Conservation (phyloP, 345 rosid species). For the Isatis tinctoria region DNA sequence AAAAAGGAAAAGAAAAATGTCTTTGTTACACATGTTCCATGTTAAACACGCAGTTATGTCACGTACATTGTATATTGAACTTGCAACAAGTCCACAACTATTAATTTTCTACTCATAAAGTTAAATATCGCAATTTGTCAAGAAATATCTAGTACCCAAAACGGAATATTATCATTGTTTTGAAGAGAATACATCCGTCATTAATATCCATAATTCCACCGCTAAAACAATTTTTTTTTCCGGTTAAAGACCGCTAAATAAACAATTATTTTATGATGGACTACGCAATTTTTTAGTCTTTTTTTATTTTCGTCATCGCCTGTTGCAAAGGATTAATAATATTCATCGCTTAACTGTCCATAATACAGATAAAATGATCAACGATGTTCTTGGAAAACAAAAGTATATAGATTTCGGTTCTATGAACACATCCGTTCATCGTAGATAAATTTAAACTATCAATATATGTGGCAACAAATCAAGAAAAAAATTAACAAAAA, state of each 20-base stretch:
- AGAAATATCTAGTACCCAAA: slow-evolving; percentile 2
- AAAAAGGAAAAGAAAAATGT: background rate
- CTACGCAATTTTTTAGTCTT: background rate
- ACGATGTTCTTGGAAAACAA: background rate
- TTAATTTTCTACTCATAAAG: background rate
- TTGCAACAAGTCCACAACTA: slow-evolving; percentile 27
- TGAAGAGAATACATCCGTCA: slow-evolving; percentile 6
- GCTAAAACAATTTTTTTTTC: background rate
- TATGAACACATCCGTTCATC: background rate
- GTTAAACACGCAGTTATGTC: slow-evolving; percentile 10
- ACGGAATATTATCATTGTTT: background rate
- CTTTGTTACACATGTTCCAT: slow-evolving; percentile 31
- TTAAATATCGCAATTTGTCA: slow-evolving; percentile 4
- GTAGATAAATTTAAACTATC: background rate
- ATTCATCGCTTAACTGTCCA: background rate
- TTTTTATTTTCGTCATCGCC: background rate
- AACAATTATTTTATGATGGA: background rate
- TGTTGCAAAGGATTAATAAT: background rate
- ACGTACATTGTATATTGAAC: slow-evolving; percentile 23
- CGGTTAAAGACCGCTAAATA: too few species aligned
- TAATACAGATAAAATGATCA: background rate
- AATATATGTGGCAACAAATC: background rate
- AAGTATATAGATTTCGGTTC: background rate
- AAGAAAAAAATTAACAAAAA: background rate
- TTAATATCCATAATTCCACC: background rate